These are phyloP conservation scores for Chrysanthemum lavandulifolium DNA, from an alignment of 129 eudicot species.

Conservation along the genomic window DNA sequence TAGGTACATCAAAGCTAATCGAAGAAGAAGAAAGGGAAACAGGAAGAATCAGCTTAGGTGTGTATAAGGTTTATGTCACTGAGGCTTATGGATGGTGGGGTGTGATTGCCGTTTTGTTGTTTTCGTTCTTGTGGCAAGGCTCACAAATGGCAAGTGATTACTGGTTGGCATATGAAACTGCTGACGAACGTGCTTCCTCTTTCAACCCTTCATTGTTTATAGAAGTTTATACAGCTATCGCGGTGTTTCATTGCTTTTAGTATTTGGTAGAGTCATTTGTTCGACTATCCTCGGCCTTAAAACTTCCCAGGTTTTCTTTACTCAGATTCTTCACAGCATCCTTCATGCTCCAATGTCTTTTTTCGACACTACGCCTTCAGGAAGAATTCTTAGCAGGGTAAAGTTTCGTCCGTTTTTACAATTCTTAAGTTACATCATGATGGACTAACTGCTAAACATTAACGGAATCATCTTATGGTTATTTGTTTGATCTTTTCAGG, in stretches of 20 bases:
- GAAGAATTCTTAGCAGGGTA: slow-evolving; percentile 96
- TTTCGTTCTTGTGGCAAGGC: slow-evolving; percentile 58
- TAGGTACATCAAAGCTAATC: slow-evolving; percentile 74
- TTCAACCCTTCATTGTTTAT: slow-evolving; percentile 77
- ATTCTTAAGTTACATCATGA: not conserved
- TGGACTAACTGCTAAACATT: slow-evolving; percentile 1
- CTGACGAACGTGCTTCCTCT: slow-evolving; percentile 48
- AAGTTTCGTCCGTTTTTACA: slow-evolving; percentile 12
- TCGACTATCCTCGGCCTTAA: slow-evolving; percentile 64
- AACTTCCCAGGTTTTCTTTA: slow-evolving; percentile 73
- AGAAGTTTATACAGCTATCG: slow-evolving; percentile 53
- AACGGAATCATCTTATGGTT: slow-evolving; percentile 4
- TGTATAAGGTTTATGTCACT: slow-evolving; percentile 67
- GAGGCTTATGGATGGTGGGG: slow-evolving; percentile 98
- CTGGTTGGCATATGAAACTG: slow-evolving; percentile 87
- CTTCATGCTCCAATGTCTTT: slow-evolving; percentile 97
- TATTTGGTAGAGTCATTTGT: slow-evolving; percentile 46
- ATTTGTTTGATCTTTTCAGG: slow-evolving; percentile 45
- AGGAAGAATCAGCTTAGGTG: slow-evolving; percentile 59
- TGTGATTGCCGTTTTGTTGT: slow-evolving; percentile 38
- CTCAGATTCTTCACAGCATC: slow-evolving; percentile 62
- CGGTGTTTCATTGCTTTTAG: slow-evolving; percentile 49
- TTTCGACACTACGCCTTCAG: slow-evolving; percentile 94
- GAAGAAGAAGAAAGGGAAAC: slow-evolving; percentile 91
- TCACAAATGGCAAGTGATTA: slow-evolving; percentile 70